A percentile compares a stretch with the other conserved stretches of the same genome.
Evolutionary conservation across 768 basidiomycete genomes (phyloP).

Genomic region (Suillus occidentalis): DNA sequence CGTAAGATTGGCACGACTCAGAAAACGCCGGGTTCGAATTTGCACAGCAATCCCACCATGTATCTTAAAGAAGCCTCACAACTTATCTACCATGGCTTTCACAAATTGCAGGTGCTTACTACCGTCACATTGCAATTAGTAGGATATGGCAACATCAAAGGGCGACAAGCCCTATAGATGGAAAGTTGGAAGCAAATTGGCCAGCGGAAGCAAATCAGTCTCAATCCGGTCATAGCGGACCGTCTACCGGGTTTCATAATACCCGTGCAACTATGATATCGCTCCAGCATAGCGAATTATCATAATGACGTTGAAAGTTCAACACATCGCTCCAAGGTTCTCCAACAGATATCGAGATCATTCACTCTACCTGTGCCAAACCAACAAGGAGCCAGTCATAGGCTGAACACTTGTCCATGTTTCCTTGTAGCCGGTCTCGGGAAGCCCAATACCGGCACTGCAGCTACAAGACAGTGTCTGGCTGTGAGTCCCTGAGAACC

Average conservation of each 20-base stretch:
- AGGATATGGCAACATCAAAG: constrained; percentile 1
- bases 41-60: background rate
- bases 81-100: background rate
- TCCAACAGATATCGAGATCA: background rate
- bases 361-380: background rate
- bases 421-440: background rate
- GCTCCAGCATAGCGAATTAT: background rate
- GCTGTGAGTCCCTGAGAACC: background rate
- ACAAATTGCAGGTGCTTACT: background rate
- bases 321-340: background rate
- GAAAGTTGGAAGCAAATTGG: background rate
- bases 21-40: background rate
- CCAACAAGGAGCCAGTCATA: background rate
- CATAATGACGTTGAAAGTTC: too few relatives aligned
- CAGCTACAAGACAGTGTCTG: background rate
- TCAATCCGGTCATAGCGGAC: background rate
- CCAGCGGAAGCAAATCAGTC: background rate
- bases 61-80: background rate
- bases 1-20: background rate
- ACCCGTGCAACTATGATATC: background rate
- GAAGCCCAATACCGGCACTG: background rate
- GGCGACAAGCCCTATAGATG: background rate
- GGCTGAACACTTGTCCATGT: background rate
- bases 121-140: background rate
- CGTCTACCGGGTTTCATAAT: background rate